Evolutionary conservation across 2,329 filamentous ascomycete species (phyloP), one percentile per base, ranked within the genome.

Genomic region (Paracoccidioides brasiliensis): DNA sequence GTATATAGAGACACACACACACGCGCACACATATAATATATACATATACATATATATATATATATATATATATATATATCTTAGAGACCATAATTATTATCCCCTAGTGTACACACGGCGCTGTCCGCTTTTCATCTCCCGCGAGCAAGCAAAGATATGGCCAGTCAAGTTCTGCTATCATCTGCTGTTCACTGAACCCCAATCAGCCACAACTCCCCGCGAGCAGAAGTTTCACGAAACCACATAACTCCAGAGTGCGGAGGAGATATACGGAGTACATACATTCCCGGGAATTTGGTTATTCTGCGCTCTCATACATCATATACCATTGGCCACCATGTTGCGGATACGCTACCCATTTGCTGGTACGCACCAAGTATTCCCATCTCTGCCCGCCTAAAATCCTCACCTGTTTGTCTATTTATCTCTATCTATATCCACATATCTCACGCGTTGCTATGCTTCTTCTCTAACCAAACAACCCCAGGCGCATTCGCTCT

Each of bases 331-430:
- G 22, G 28, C 55, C 57, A 48, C 42, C 62, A 70, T 61, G 30
- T 93, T 95, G 86, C 86, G 88, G 72, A 88, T 96, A 75, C 83
- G 90, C 67, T 81, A 90, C 65, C 86, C 87, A 55, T 95, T 95
- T 69, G 89, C 89, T 74, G 88, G 90, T 93, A 76, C 66, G 81
- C 75, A 59, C 46, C 43, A 33, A 22, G n/a, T 49, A 30, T 32
- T 30, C 52, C 30, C 42, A 15, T 41, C 40, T 38, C 28, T 14
- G 30, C 10, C 12, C 33, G 32, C 38, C 32, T 41, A 7, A 5
- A 22, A 32, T 43, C 43, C 32, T 15, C 42, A 10, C 15, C 5
- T 12, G 5, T 10, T 22, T 35, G 56, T 22, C 33, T 45, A 50
- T 53, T 45, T 48, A 44, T 54, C 35, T 9, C 46, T 54, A 56